A percentile compares a stretch with the other conserved stretches of the same genome.
These are phyloP conservation scores for Chrysoporthe deuterocubensis DNA, from an alignment of 2,329 filamentous ascomycete genomes.

Conservation along the genomic window DNA sequence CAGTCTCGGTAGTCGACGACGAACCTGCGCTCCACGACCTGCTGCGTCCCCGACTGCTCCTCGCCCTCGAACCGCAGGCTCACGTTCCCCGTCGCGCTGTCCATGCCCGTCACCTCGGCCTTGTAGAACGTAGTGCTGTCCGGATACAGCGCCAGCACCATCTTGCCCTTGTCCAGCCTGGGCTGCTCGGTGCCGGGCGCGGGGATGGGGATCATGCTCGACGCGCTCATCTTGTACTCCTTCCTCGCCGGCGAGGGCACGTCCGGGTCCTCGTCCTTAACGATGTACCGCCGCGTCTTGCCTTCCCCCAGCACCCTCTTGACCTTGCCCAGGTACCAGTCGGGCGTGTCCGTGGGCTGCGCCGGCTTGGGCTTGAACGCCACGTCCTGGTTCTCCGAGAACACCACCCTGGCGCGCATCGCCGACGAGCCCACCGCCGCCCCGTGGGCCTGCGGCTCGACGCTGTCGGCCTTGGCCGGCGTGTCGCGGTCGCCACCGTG, in stretches of 20 bases:
- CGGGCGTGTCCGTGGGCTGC: constrained; percentile 52
- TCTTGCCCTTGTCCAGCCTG: constrained; percentile 69
- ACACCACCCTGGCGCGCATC: constrained; percentile 57
- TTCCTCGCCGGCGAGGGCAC: constrained; percentile 63
- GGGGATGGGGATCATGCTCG: constrained; percentile 78
- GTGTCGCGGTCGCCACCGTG: constrained; percentile 53
- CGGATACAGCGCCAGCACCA: constrained; percentile 78
- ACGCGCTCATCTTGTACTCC: constrained; percentile 72
- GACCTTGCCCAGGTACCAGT: constrained; percentile 80
- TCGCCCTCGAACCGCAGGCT: constrained; percentile 80
- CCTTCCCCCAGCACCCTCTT: constrained; percentile 76
- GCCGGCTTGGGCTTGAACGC: constrained; percentile 66
- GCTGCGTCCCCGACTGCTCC: constrained; percentile 73
- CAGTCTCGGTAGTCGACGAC: constrained; percentile 70
- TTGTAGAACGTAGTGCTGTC: constrained; percentile 87
- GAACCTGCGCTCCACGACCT: constrained; percentile 75
- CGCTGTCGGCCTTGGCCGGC: constrained; percentile 60
- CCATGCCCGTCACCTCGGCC: constrained; percentile 76
- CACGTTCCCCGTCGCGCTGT: constrained; percentile 55
- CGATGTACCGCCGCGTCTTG: constrained; percentile 77
- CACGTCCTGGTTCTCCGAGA: constrained; percentile 66
- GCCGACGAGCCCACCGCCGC: constrained; percentile 42
- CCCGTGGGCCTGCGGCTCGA: constrained; percentile 51
- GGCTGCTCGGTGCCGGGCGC: constrained; percentile 55
- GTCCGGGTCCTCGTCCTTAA: constrained; percentile 79